Evolutionary conservation across 345 rosid species (phyloP), one percentile per base, ranked within the genome.

Genomic region (Populus alba): DNA sequence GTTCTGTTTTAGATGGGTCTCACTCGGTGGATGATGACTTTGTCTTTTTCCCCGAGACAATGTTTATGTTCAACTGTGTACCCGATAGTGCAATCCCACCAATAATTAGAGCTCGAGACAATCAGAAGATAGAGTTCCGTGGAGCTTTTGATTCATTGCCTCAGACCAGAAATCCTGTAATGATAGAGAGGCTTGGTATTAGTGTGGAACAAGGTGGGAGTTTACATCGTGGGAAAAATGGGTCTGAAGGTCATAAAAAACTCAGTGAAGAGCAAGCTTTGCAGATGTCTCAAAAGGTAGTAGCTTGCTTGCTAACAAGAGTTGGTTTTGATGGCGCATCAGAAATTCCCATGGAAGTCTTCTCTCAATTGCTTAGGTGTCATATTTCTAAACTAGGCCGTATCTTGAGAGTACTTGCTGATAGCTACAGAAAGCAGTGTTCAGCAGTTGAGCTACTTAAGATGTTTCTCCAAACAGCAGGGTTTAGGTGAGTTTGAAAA

Each of bases 181-280:
- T 88, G 92, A 83, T 87, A 7, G 99, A 95, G 90, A 92, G 99
- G 85, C 88, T 89, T 83, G 99, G 98, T 73, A 85, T 92, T 78
- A 85, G 87, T 78, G 82, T 83, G 73, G 97, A 93, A 79, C 94
- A 91, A n/a, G 87, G 94, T 81, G 97, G 94, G 70, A 83, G 79
- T 80, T 75, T 83, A 59, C 89, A 84, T 66, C 88, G 87, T 72
- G 89, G 86, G 68, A 93, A 88, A 80, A 87, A 76, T 84, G 89
- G 83, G n/a, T 68, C 82, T 22, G 89, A 84, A 29, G 85, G 87
- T 62, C 76, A 83, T 18, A 92, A 81, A 72, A 75, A 82, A 77
- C 85, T 79, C 72, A 66, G 92, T 83, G 90, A 88, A 62, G 97
- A 92, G 75, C 99, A 92, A 82, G 98, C 96, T 25, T 86, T 77